These are phyloP conservation scores for Fusarium sp. DNA, from an alignment of 2,329 filamentous ascomycete species.

Conservation along the genomic window DNA sequence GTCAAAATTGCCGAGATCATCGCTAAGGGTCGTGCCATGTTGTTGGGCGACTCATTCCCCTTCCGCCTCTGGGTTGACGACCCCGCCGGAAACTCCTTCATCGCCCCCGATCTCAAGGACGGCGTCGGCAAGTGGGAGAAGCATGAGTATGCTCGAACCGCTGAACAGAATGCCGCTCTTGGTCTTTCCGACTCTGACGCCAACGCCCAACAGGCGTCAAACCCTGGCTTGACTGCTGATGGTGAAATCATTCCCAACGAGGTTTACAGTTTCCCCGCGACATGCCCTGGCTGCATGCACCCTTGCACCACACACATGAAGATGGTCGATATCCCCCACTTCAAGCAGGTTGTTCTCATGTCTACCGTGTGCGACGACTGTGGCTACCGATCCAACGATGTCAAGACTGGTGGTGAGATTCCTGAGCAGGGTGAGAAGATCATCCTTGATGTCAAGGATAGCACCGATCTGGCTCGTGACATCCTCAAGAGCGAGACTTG, in stretches of 20 bases:
- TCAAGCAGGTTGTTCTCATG: conserved; percentile 98
- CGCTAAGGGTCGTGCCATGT: conserved; percentile 80
- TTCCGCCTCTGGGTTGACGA: conserved; percentile 93
- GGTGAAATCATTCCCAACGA: conserved; percentile 93
- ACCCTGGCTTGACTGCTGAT: conserved; percentile 66
- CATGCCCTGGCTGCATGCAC: conserved; percentile 91
- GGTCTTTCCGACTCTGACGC: conserved; percentile 79
- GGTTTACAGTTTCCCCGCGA: conserved; percentile 92
- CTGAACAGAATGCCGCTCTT: conserved; percentile 88
- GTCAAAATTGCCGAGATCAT: conserved; percentile 85
- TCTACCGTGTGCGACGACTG: conserved; percentile 92
- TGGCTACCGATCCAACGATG: conserved; percentile 95
- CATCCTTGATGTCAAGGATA: conserved; percentile 78
- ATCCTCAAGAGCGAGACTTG: conserved; percentile 98
- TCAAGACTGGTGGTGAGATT: conserved; percentile 96
- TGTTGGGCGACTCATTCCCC: conserved; percentile 83
- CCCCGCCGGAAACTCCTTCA: conserved; percentile 95
- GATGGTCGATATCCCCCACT: conserved; percentile 98
- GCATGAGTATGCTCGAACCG: conserved; percentile 84
- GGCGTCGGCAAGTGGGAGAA: conserved; percentile 90
- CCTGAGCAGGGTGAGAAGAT: conserved; percentile 89
- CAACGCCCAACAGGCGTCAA: conserved; percentile 67
- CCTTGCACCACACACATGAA: conserved; percentile 95
- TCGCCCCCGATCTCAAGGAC: conserved; percentile 87
- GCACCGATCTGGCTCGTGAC: conserved; percentile 86